Percentiles rank a stretch among this genome's conserved stretches.
phyloP scores from a whole-genome alignment of 2,329 filamentous ascomycete genomes.

The Oidium heveae region DNA sequence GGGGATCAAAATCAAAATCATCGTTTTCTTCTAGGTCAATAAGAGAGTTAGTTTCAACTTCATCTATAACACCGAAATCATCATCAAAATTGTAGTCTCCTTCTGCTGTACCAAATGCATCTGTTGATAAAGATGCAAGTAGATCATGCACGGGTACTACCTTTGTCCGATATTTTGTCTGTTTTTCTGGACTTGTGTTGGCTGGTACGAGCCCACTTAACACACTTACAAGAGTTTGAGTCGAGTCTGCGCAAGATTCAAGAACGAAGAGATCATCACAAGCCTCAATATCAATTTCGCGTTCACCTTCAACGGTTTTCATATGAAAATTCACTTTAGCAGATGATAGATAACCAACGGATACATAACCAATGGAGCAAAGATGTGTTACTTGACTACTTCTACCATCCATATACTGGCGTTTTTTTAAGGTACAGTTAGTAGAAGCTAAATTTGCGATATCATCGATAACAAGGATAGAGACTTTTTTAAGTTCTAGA shows the following conservation, averaged over 20 bases:
- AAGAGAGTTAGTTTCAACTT: slow-evolving; percentile 22
- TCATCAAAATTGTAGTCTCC: slow-evolving; percentile 38
- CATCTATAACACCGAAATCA: slow-evolving; percentile 25
- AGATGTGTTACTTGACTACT: slow-evolving; percentile 26
- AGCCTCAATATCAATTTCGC: slow-evolving; percentile 54
- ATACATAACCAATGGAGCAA: slow-evolving; percentile 50
- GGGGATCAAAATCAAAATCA: slow-evolving; percentile 19
- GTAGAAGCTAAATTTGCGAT: slow-evolving; percentile 19
- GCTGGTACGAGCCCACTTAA: slow-evolving; percentile 64
- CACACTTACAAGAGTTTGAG: slow-evolving; percentile 64
- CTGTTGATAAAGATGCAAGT: slow-evolving; percentile 69
- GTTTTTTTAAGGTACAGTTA: slow-evolving; percentile 2
- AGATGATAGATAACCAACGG: slow-evolving; percentile 67
- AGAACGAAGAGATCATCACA: slow-evolving; percentile 69
- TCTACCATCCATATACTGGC: slow-evolving; percentile 13
- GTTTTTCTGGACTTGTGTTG: slow-evolving; percentile 46
- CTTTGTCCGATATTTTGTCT: slow-evolving; percentile 66
- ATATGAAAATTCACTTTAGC: slow-evolving; percentile 44
- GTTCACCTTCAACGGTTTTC: slow-evolving; percentile 28
- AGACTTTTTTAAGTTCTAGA: slow-evolving; percentile 53
- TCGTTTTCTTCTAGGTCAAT: slow-evolving; percentile 15
- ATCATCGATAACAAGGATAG: slow-evolving; percentile 63
- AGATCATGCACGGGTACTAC: slow-evolving; percentile 71
- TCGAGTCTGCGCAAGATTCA: slow-evolving; percentile 92
- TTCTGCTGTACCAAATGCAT: slow-evolving; percentile 44